phyloP scores from a whole-genome alignment of 768 basidiomycete species.

The Roridomyces roridus region DNA sequence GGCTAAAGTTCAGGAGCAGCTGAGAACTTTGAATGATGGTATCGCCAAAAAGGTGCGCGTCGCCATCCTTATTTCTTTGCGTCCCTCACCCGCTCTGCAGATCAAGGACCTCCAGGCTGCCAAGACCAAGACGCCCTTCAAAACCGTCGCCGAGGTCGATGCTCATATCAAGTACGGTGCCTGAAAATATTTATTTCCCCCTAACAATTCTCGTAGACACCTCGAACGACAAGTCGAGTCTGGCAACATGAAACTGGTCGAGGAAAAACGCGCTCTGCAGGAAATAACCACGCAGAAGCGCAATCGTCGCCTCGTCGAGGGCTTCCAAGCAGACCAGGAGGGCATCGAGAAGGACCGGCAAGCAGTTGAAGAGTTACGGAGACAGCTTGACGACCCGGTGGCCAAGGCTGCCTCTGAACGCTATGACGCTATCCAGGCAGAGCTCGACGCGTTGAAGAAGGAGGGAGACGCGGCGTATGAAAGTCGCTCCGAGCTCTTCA shows the following conservation, averaged over 20 bases:
- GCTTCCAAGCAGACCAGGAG: constrained; percentile 80
- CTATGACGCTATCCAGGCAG: constrained; percentile 81
- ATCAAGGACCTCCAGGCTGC: constrained; percentile 87
- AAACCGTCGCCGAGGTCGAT: constrained; percentile 86
- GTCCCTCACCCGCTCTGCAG: constrained; percentile 42
- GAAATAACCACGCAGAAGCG: constrained; percentile 84
- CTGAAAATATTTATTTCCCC: not conserved
- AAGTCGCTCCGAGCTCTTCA: constrained; percentile 80
- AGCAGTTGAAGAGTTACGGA: constrained; percentile 77
- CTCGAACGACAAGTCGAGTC: constrained; percentile 93
- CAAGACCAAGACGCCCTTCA: constrained; percentile 79
- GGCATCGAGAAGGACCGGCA: constrained; percentile 81
- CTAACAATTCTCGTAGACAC: constrained; percentile 51
- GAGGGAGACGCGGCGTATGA: constrained; percentile 87
- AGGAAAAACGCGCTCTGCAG: constrained; percentile 93
- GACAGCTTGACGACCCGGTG: constrained; percentile 91
- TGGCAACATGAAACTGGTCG: constrained; percentile 88
- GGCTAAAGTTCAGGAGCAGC: constrained; percentile 75
- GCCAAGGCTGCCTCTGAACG: constrained; percentile 80
- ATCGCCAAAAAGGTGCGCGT: constrained; percentile 78
- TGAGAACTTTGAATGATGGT: constrained; percentile 78
- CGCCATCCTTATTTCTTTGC: not conserved
- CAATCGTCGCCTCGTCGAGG: constrained; percentile 75
- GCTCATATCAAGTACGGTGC: constrained; percentile 76
- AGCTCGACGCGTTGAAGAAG: constrained; percentile 87